Evolutionary conservation across 2,329 filamentous ascomycete species (phyloP), one percentile per base, ranked within the genome.

Genomic region (Hypoxylon rubiginosum): DNA sequence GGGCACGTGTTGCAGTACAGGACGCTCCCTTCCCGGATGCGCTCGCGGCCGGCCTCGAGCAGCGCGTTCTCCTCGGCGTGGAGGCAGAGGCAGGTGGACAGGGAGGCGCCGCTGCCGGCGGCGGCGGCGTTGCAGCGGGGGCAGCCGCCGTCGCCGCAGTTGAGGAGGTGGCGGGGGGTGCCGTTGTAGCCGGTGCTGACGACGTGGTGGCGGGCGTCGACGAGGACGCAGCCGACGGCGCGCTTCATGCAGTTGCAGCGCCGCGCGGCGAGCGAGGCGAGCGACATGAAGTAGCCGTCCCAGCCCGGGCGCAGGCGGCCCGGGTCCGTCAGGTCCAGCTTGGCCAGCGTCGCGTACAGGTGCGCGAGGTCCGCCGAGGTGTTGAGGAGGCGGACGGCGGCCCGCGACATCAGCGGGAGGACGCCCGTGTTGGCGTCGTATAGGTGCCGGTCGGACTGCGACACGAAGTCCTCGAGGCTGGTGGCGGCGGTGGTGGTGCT

Each of bases 221-320:
- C 94, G 9, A 99, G 85, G 6, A 98, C 96, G 80, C 94, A 97
- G 7, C 96, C 96, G 1, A 99, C 96, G 70, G 95, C 90, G 30
- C 96, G 88, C 82, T 98, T 97, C 96, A 99, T 99, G 83, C 96
- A 99, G 80, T 99, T 99, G 76, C 91, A 93, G 69, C 96, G 88
- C 72, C 93, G 91, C 0, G 95, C 92, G 7, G 96, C 96, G 51
- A 99, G 88, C 34, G 92, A 93, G 4, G 96, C 94, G n/a, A 99
- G 85, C 43, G 92, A 89, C 96, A 99, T 99, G 77, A 99, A 99
- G 82, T 99, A 99, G 74, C 92, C 90, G 80, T 99, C 96, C 96
- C 96, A 99, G 52, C 88, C 90, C 0, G 96, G 96, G 1, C 96
- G 89, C 36, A 99, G 85, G 1, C 96, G 91, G 72, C 92, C 87